phyloP scores from a whole-genome alignment of 2,329 filamentous ascomycete genomes.

The Aureobasidium musti region DNA sequence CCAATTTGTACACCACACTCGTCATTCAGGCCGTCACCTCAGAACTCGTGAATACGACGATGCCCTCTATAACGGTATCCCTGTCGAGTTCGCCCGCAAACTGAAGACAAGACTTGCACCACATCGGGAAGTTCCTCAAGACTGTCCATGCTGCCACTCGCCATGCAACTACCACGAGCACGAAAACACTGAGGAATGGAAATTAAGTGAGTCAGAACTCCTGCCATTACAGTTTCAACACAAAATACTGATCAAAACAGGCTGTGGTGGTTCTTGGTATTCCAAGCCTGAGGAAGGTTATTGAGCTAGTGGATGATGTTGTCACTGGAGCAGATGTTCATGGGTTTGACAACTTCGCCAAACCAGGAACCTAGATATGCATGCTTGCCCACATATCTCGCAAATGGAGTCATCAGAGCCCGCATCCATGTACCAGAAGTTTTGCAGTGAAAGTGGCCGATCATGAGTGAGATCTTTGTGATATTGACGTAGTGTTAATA shows the following conservation, averaged over 20 bases:
- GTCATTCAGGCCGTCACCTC: too few relatives aligned
- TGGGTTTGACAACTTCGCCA: neutral
- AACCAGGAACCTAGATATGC: neutral
- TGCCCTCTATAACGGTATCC: neutral
- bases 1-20: neutral
- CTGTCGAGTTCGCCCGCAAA: neutral
- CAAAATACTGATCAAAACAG: neutral
- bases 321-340: neutral
- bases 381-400: neutral
- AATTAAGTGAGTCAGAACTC: neutral
- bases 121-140: neutral
- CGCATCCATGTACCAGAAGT: too few relatives aligned
- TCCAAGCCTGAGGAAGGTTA: neutral
- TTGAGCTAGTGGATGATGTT: neutral
- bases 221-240: too few relatives aligned
- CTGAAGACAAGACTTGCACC: neutral
- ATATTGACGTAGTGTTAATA: too few relatives aligned
- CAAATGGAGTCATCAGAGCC: too few relatives aligned
- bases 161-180: conserved; percentile 12
- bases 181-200: neutral
- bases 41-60: neutral
- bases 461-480: too few relatives aligned
- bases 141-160: neutral
- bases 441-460: too few relatives aligned
- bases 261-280: neutral